Percentiles rank a stretch among this genome's conserved stretches.
These are phyloP conservation scores for Debaryomyces castellii DNA, from an alignment of 805 yeast species.

Conservation along the genomic window DNA sequence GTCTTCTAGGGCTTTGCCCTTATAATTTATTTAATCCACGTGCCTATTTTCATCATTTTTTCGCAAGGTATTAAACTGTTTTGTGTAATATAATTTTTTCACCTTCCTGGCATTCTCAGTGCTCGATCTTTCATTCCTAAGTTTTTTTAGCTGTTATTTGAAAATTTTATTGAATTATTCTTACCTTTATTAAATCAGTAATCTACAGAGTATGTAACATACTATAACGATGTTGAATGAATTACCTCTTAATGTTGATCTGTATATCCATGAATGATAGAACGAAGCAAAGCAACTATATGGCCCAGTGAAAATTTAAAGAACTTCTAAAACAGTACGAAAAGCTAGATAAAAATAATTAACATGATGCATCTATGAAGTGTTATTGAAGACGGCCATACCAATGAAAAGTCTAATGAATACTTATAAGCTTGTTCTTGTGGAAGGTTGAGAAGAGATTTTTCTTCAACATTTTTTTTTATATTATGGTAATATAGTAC, in stretches of 20 bases:
- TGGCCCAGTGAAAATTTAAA: neutral
- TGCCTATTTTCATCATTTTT: neutral
- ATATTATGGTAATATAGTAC: neutral
- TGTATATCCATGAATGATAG: neutral
- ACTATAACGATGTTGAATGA: neutral
- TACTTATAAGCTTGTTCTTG: neutral
- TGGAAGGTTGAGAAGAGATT: neutral
- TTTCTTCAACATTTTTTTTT: neutral
- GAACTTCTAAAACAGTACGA: neutral
- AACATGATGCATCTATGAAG: too few species aligned
- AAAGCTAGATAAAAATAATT: neutral
- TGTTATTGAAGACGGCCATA: too few species aligned
- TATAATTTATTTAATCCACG: neutral
- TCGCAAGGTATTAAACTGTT: neutral
- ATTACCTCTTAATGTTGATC: neutral
- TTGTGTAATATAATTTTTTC: constrained; percentile 2
- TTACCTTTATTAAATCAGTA: constrained; percentile 3
- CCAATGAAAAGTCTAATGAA: too few species aligned
- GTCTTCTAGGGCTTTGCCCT: neutral
- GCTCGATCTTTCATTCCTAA: neutral
- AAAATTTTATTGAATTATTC: neutral
- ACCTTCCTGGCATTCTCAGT: neutral
- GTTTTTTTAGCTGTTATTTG: constrained; percentile 3
- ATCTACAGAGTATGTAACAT: constrained; percentile 3
- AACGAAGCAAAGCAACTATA: neutral